Evolutionary conservation across 1,284 basidiomycete species (phyloP).

Genomic region (Boletus austroedulis): DNA sequence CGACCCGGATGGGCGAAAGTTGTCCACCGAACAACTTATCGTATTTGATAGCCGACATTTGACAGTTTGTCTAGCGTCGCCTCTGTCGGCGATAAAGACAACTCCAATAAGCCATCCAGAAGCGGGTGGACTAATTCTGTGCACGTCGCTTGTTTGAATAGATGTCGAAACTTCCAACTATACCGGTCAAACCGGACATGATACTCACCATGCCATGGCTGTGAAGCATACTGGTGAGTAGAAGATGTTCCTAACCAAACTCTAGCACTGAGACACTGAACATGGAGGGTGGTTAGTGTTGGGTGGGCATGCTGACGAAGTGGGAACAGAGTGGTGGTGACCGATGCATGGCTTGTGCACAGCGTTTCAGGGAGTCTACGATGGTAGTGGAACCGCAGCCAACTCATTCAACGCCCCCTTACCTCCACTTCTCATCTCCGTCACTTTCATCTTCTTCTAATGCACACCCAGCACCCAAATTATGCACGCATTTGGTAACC

Average conservation of each 20-base stretch:
- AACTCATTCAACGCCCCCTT: slow-evolving; percentile 15
- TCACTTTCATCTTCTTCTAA: neutral
- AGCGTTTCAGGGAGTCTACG: neutral
- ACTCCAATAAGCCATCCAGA: too few species aligned
- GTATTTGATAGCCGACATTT: neutral
- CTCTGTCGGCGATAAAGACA: too few species aligned
- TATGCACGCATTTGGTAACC: slow-evolving; percentile 14
- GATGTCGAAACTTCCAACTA: neutral
- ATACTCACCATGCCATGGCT: neutral
- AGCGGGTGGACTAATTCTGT: too few species aligned
- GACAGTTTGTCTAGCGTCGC: too few species aligned
- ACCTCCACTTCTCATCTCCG: neutral
- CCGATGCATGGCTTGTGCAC: too few species aligned
- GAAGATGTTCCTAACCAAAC: too few species aligned
- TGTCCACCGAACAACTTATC: too few species aligned
- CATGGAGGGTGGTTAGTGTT: neutral
- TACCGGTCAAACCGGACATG: neutral
- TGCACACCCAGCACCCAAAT: neutral
- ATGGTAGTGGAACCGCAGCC: neutral
- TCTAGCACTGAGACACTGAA: too few species aligned
- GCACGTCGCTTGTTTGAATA: too few species aligned
- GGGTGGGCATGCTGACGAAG: neutral
- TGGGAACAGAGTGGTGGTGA: too few species aligned
- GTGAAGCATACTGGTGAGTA: too few species aligned
- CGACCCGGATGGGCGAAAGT: too few species aligned